These are phyloP conservation scores for Coemansia sp. DNA, from an alignment of 192 early-diverging fungal species.

Conservation along the genomic window DNA sequence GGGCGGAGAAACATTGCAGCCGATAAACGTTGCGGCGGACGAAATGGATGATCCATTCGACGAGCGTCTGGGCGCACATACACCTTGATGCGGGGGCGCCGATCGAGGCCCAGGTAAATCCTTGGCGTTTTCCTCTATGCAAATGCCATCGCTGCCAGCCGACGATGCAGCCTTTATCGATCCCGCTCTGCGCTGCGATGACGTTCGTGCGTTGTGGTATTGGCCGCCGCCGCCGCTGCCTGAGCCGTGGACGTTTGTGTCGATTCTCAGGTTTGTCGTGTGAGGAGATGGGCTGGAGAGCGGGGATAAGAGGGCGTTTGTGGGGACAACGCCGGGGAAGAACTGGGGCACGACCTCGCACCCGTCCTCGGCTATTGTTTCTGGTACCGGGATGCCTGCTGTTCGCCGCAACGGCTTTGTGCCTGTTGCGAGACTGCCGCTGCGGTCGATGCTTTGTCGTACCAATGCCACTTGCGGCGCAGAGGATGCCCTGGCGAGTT, in stretches of 20 bases:
- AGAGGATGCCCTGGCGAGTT: not conserved
- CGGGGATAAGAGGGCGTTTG: not conserved
- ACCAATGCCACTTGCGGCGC: not conserved
- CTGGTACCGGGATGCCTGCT: slow-evolving; percentile 6
- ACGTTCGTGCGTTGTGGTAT: slow-evolving; percentile 1
- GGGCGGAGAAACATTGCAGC: not conserved
- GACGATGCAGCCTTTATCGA: slow-evolving; percentile 14
- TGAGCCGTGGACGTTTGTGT: too few relatives aligned
- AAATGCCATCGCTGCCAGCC: not conserved
- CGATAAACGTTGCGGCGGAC: slow-evolving; percentile 7
- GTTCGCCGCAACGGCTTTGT: not conserved
- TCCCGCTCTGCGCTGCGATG: slow-evolving; percentile 31
- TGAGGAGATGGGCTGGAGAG: slow-evolving; percentile 1
- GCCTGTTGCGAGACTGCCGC: not conserved
- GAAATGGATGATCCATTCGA: slow-evolving; percentile 35
- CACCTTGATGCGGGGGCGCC: slow-evolving; percentile 10
- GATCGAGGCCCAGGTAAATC: slow-evolving; percentile 20
- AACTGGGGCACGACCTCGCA: slow-evolving; percentile 49
- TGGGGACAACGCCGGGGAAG: slow-evolving; percentile 27
- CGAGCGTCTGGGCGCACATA: slow-evolving; percentile 23
- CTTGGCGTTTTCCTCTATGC: not conserved
- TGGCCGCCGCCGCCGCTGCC: not conserved
- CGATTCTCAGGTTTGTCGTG: too few relatives aligned
- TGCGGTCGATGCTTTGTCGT: not conserved
- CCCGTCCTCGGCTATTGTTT: slow-evolving; percentile 30